Percentiles rank a stretch among this genome's conserved stretches.
These are phyloP conservation scores for Rhinocladiella mackenziei DNA, from an alignment of 2,329 filamentous ascomycete genomes.

Conservation along the genomic window DNA sequence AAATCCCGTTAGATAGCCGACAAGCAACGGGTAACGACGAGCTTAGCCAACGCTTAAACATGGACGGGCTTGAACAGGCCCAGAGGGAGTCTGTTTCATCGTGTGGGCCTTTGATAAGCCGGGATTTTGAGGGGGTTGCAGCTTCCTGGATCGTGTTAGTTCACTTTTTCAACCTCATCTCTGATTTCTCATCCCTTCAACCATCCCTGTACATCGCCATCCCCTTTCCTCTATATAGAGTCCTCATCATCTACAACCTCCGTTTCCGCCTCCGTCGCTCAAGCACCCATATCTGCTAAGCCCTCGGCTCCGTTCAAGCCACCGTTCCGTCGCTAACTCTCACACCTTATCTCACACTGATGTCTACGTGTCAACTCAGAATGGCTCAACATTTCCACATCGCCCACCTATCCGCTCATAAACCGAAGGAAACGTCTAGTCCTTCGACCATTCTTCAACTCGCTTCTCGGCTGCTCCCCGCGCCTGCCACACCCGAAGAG, in stretches of 20 bases:
- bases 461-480: constrained; percentile 23
- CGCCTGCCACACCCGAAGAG: constrained; percentile 21
- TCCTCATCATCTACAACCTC: background rate
- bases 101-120: constrained; percentile 7
- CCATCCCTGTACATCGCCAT: constrained; percentile 8
- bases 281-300: constrained; percentile 1
- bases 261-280: background rate
- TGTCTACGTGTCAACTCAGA: constrained; percentile 34
- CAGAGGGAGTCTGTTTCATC: too few species aligned
- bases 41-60: constrained; percentile 3
- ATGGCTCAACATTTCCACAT: constrained; percentile 33
- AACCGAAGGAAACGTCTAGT: constrained; percentile 31
- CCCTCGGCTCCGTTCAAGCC: constrained; percentile 2
- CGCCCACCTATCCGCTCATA: constrained; percentile 24
- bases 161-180: constrained; percentile 8
- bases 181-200: constrained; percentile 5
- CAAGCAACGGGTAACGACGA: background rate
- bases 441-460: constrained; percentile 28
- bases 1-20: too few species aligned
- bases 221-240: background rate
- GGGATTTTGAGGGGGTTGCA: constrained; percentile 1
- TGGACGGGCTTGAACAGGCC: background rate
- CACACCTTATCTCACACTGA: constrained; percentile 22
- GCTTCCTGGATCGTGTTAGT: constrained; percentile 13
- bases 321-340: constrained; percentile 1